Base-by-base conservation (phyloP, 768 basidiomycete species). In the Psilocybe cyanescens region DNA sequence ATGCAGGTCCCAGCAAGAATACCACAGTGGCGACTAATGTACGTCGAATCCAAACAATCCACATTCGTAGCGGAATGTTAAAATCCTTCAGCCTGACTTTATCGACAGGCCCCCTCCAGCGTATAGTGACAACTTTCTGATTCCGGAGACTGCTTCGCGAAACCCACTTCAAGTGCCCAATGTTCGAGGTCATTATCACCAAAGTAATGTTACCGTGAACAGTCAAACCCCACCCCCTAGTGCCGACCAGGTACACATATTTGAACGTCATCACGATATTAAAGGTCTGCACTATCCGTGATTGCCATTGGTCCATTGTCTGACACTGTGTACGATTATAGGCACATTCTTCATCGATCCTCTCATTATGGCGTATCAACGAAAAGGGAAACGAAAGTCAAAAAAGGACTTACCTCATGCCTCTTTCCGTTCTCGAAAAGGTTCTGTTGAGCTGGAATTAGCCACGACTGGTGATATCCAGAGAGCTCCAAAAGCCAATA, bases 261-360 rank as follows among this genome's bases (percentile, higher is more conserved):
- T 55, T 45, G 71, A 74, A 55, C 68, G 68, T 44, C 67, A 73
- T 55, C 68, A 72, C 28, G 67, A 71, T 57, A 74, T 80, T 28
- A 68, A 67, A 39, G 78, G 78, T 74, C 54, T 30, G 70, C 5
- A 1, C 7, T 35, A 30, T 17, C 12, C 3, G 51, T 51, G 5
- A 28, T 12, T 30, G 16, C 50, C 12, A 53, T 37, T 17, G 16
- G 8, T 37, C 17, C 41, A n/a, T 17, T 37, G 11, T 33, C 6
- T n/a, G 17, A 4, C 37, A 16, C n/a, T 9, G 19, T 24, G 8
- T 29, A 44, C 41, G 30, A 24, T 19, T 37, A 24, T 51, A 82
- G 81, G 81, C 11, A 77, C 76, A 9, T 82, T 76, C 60, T 75
- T 73, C 59, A 72, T 83, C 19, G 77, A 79, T 59, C 78, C 83